Evolutionary conservation across 2,329 filamentous ascomycete species (phyloP), one percentile per base, ranked within the genome.

Genomic region (Polytolypa hystricis): DNA sequence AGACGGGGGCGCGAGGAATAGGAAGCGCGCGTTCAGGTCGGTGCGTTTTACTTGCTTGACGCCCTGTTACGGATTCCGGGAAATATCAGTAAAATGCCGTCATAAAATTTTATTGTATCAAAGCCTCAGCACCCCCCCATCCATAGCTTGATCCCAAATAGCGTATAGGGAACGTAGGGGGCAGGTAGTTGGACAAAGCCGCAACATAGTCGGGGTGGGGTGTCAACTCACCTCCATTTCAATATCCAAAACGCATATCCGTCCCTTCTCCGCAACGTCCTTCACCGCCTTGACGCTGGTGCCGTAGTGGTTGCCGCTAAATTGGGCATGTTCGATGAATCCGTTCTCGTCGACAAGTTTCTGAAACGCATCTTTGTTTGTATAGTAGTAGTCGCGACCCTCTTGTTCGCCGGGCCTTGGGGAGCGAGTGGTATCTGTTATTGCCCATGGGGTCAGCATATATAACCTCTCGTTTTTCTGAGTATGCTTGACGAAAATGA

Each of bases 11-110:
- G 81, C 75, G 43, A 95, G 73, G 61, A 94, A 94, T 47, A 93
- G 64, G 64, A 84, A 94, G 38, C 84, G 77, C 5, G 85, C 83
- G 39, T 78, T 71, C 44, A 87, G 73, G 48, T 70, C 70, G 33
- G 80, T 82, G 43, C 73, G 72, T 60, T 86, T 85, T 53, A 95
- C 83, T 64, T 95, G 87, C 67, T 94, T 94, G 40, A 95, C 86
- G 42, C 87, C 87, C 73, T 77, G 43, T 42, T 30, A 6, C 38
- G 29, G 9, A 18, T 3, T 14, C 3, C 12, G 20, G n/a, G 12
- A 23, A 15, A 20, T 20, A 2, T 16, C 8, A 8, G 17, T 20
- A 19, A 12, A 19, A n/a, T n/a, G n/a, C n/a, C n/a, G n/a, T n/a
- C n/a, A n/a, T n/a, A n/a, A n/a, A n/a, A n/a, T n/a, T n/a, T n/a